phyloP scores from a whole-genome alignment of 1,284 basidiomycete species.

The Leccinum angustisporum region DNA sequence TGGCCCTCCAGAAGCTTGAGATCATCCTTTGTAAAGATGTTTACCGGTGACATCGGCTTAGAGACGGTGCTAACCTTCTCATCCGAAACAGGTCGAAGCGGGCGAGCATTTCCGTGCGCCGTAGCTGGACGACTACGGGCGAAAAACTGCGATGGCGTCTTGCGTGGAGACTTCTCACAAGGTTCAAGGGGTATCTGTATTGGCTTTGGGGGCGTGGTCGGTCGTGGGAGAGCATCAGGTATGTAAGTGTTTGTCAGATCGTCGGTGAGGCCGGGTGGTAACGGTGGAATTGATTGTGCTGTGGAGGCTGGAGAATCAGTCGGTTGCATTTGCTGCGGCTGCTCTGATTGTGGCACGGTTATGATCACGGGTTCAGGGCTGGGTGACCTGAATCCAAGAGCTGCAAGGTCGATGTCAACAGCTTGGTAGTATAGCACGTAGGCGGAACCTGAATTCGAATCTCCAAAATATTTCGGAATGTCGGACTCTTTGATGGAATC shows the following conservation, averaged over 20 bases:
- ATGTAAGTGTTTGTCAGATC: slow-evolving; percentile 38
- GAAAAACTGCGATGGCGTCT: slow-evolving; percentile 20
- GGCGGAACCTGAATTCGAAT: slow-evolving; percentile 84
- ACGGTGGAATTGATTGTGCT: slow-evolving; percentile 31
- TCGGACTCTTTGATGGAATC: slow-evolving; percentile 86
- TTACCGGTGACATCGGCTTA: slow-evolving; percentile 13
- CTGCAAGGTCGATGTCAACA: slow-evolving; percentile 73
- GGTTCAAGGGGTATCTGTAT: slow-evolving; percentile 16
- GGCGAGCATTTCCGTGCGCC: slow-evolving; percentile 9
- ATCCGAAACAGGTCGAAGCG: slow-evolving; percentile 7
- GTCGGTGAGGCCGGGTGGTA: slow-evolving; percentile 54
- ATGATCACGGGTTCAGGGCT: slow-evolving; percentile 27
- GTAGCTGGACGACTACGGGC: slow-evolving; percentile 14
- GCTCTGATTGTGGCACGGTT: slow-evolving; percentile 16
- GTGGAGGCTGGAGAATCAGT: slow-evolving; percentile 31
- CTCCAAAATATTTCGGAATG: slow-evolving; percentile 93
- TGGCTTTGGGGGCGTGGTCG: slow-evolving; percentile 20
- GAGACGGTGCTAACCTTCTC: slow-evolving; percentile 16
- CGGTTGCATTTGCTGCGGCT: slow-evolving; percentile 11
- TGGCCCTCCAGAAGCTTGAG: slow-evolving; percentile 7
- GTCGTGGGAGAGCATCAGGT: slow-evolving; percentile 32
- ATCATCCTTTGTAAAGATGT: slow-evolving; percentile 21
- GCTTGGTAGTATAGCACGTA: slow-evolving; percentile 99
- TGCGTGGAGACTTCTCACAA: slow-evolving; percentile 29
- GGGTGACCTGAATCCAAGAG: slow-evolving; percentile 58